Percentiles rank a stretch among this genome's conserved stretches.
Evolutionary conservation across 345 rosid species (phyloP).

Genomic region (Bruguiera sexangula): DNA sequence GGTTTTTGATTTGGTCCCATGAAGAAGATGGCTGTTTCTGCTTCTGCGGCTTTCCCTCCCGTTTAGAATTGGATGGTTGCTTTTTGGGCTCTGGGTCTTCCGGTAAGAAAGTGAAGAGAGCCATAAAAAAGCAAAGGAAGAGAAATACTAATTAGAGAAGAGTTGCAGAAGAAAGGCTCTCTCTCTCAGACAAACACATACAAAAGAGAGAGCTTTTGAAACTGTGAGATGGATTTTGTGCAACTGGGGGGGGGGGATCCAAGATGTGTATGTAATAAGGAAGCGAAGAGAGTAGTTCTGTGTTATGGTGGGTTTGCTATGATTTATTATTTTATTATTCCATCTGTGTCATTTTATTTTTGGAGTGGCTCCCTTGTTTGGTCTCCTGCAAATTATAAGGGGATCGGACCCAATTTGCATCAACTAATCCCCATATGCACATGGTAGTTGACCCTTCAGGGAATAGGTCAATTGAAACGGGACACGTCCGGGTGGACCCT

Average conservation of each 20-base stretch:
- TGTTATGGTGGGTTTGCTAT: conserved; percentile 32
- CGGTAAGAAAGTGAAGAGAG: conserved; percentile 55
- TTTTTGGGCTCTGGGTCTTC: conserved; percentile 30
- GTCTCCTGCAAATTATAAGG: neutral
- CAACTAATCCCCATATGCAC: neutral
- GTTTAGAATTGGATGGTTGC: conserved; percentile 29
- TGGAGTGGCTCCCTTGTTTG: conserved; percentile 4
- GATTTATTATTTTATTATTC: conserved; percentile 14
- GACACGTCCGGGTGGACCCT: neutral
- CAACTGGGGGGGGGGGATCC: conserved; percentile 37
- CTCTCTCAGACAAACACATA: conserved; percentile 10
- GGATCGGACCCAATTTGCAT: neutral
- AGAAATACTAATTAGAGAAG: neutral
- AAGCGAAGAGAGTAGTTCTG: conserved; percentile 18
- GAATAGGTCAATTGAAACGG: neutral
- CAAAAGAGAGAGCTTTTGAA: conserved; percentile 10
- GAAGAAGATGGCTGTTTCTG: conserved; percentile 74
- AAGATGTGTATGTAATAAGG: conserved; percentile 36
- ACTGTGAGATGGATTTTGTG: conserved; percentile 11
- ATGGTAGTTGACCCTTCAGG: conserved; percentile 5
- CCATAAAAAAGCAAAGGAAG: conserved; percentile 39
- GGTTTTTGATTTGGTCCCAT: conserved; percentile 96
- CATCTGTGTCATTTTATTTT: conserved; percentile 8
- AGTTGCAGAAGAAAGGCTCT: conserved; percentile 4
- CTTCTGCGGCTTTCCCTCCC: conserved; percentile 25